phyloP scores from a whole-genome alignment of 352 stramenopile species.

The Globisporangium paroecandrum region DNA sequence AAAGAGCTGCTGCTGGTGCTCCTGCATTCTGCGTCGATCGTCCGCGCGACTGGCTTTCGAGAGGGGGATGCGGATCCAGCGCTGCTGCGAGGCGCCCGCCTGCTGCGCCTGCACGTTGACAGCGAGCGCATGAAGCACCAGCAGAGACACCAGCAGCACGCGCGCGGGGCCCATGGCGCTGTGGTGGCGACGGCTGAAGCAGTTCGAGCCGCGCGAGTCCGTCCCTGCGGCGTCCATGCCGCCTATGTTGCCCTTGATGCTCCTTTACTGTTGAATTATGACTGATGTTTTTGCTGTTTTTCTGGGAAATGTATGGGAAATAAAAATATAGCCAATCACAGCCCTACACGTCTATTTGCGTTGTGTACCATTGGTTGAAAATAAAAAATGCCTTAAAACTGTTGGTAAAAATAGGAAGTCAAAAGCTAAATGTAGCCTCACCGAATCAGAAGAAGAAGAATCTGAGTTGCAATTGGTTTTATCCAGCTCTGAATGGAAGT shows the following conservation, averaged over 20 bases:
- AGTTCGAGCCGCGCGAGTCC: background rate
- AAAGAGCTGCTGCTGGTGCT: conserved; percentile 14
- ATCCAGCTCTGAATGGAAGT: no score
- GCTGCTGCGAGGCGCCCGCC: background rate
- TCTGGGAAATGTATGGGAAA: background rate
- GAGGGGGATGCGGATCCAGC: conserved; percentile 26
- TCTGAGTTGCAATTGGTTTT: background rate
- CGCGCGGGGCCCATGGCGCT: background rate
- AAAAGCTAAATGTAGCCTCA: background rate
- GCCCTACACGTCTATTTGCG: background rate
- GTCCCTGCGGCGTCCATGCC: conserved; percentile 9
- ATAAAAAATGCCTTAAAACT: background rate
- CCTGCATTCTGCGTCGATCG: conserved; percentile 1
- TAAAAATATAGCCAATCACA: background rate
- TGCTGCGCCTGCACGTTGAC: background rate
- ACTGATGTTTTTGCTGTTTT: background rate
- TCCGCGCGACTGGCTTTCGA: conserved; percentile 7
- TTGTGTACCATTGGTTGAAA: background rate
- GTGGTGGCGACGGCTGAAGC: background rate
- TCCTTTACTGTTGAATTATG: conserved; percentile 2
- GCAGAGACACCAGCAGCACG: background rate
- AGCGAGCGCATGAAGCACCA: background rate
- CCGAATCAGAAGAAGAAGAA: background rate
- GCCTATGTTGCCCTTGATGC: background rate
- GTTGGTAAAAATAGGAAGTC: background rate